Conservation (phyloP, 441 rosid species). For the Adansonia grandidieri region DNA sequence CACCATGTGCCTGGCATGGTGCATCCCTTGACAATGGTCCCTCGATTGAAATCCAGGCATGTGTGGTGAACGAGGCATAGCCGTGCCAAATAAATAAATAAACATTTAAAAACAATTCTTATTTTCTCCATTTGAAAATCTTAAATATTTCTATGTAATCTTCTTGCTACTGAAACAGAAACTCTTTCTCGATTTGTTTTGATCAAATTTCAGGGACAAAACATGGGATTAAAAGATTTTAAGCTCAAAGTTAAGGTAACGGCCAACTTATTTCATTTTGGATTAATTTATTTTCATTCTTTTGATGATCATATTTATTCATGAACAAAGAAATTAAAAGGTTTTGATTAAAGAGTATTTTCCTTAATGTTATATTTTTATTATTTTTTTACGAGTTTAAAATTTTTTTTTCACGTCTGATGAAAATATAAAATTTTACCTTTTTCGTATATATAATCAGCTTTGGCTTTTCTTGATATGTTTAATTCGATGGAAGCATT, state of each 20-base stretch:
- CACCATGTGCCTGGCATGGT: too few species aligned
- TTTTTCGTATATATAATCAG: too few species aligned
- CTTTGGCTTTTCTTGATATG: not conserved
- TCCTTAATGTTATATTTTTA: too few species aligned
- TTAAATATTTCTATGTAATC: not conserved
- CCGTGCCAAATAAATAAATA: too few species aligned
- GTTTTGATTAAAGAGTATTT: not conserved
- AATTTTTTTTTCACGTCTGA: not conserved
- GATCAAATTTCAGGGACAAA: not conserved
- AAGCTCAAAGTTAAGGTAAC: conserved; percentile 48
- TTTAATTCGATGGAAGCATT: conserved; percentile 36
- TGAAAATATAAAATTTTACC: too few species aligned
- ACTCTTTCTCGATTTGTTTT: not conserved
- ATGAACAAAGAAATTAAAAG: not conserved
- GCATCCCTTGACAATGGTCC: too few species aligned
- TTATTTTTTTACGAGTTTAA: not conserved
- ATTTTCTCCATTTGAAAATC: not conserved
- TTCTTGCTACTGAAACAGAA: not conserved
- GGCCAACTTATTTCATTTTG: not conserved
- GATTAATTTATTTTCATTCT: not conserved
- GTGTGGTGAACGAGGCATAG: too few species aligned
- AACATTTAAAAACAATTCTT: too few species aligned
- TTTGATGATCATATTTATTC: not conserved
- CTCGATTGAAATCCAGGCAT: too few species aligned
- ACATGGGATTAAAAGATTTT: conserved; percentile 44